Base-by-base conservation (phyloP, 768 basidiomycete species). In the Amanita inopinata region DNA sequence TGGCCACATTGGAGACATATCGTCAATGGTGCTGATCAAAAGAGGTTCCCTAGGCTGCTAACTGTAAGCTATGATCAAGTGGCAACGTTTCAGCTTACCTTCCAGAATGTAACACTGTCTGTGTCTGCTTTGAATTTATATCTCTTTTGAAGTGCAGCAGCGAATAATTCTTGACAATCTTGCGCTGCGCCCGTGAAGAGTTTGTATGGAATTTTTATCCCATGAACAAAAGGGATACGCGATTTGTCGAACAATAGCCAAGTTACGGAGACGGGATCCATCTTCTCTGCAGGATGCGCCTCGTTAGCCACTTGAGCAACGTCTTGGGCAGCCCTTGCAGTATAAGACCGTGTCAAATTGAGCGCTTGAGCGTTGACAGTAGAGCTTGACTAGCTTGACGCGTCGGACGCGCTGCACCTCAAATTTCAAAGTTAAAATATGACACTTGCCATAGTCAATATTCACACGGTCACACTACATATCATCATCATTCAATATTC, bases 231-330 rank as follows among this genome's bases (percentile, higher is more conserved):
- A 20, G 34, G 34, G 4, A 10, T 10, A 36, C 17, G 18, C n/a
- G 34, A 36, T 15, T 36, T 20, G 34, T 36, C 34, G 18, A 36
- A 36, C 18, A 36, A 20, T 36, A 36, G 15, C 34, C 34, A 36
- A 22, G 19, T 36, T 3, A 36, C 11, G 6, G 34, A 11, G 15
- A 36, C 9, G 3, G 34, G 34, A 3, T 17, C 18, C 23, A 22
- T 10, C 9, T 36, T 22, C n/a, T 36, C 12, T 17, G 4, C 34
- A 22, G 15, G n/a, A n/a, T n/a, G 9, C 11, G 34, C 15, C 11
- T n/a, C 17, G 17, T 22, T 10, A 19, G 34, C 15, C 3, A 22
- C 34, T 18, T 33, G 33, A n/a, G n/a, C n/a, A n/a, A n/a, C n/a
- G n/a, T n/a, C n/a, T n/a, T n/a, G n/a, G n/a, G n/a, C n/a, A n/a